phyloP scores from a whole-genome alignment of 352 stramenopile genomes.

The Phytopythium ostracodes region DNA sequence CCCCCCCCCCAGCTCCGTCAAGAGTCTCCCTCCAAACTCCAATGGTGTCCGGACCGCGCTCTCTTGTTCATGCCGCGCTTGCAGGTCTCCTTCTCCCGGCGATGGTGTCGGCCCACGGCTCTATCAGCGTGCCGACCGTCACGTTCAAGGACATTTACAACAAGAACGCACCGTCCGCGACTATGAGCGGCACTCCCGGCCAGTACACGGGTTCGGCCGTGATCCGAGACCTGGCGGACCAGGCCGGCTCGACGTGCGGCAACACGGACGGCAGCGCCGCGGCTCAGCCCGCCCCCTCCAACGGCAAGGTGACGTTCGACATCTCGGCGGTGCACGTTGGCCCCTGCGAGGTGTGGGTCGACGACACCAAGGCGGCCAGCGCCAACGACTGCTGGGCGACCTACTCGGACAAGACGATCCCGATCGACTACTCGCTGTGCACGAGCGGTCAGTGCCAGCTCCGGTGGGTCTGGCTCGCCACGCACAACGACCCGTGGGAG shows the following conservation, averaged over 20 bases:
- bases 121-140: conserved; percentile 17
- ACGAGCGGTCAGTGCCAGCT: conserved; percentile 22
- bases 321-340: conserved; percentile 33
- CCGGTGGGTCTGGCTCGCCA: conserved; percentile 44
- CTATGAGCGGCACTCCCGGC: conserved; percentile 18
- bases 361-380: conserved; percentile 24
- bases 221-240: conserved; percentile 22
- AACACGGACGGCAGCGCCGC: conserved; percentile 25
- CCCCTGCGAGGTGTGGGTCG: conserved; percentile 45
- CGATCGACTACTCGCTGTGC: conserved; percentile 33
- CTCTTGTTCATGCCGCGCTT: neutral
- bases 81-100: conserved; percentile 7
- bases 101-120: conserved; percentile 12
- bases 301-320: conserved; percentile 19
- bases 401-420: conserved; percentile 24
- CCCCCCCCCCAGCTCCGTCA: neutral
- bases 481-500: conserved; percentile 38
- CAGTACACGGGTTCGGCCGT: conserved; percentile 26
- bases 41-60: neutral
- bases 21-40: neutral
- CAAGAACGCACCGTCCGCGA: conserved; percentile 22
- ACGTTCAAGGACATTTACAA: conserved; percentile 26
- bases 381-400: conserved; percentile 29
- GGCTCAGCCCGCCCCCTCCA: conserved; percentile 18
- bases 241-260: conserved; percentile 29